Evolutionary conservation across 2,329 filamentous ascomycete genomes (phyloP), one percentile per base, ranked within the genome.

Genomic region (Arthrobotrys entomopaga): DNA sequence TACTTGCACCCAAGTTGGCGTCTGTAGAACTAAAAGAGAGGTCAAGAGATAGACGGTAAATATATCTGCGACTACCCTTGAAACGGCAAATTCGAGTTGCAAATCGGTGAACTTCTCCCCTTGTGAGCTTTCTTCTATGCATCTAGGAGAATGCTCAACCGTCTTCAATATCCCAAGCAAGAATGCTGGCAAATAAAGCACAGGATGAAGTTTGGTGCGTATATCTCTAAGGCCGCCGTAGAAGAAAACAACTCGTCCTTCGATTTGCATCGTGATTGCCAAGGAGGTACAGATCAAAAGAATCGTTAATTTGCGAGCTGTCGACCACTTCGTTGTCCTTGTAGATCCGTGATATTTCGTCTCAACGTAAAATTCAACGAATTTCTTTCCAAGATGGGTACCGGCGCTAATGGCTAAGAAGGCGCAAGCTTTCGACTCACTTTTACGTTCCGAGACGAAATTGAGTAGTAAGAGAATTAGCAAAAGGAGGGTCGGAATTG

Each of bases 1-100:
- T 24, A 67, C 34, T 54, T 74, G 70, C 7, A 63, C 43, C 70
- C 70, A 74, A 19, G 63, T 74, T 15, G 70, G 70, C 2, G 70
- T 74, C n/a, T 74, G 70, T 15, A 74, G 48, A 10, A 63, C 40
- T 4, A 74, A 24, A 19, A 64, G 46, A 13, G 58, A 67, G 5
- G 50, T 67, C 19, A 43, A 43, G 11, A 74, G 24, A 24, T 67
- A 63, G 8, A 59, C n/a, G 0, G 22, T 26, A 15, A 57, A 42
- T 13, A 52, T 15, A 48, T 74, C 70, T 13, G 67, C 50, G 8
- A 38, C 53, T 3, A 49, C 63, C n/a, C 24, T 74, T 19, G 42
- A 63, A 19, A 29, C 48, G 6, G 56, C 58, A 46, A 48, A 59
- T 15, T 63, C 70, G 2, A 49, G 29, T 5, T 57, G 56, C 2